Percentiles rank a stretch among this genome's conserved stretches.
These are phyloP conservation scores for Tilletia horrida DNA, from an alignment of 1,284 basidiomycete genomes.

Conservation along the genomic window DNA sequence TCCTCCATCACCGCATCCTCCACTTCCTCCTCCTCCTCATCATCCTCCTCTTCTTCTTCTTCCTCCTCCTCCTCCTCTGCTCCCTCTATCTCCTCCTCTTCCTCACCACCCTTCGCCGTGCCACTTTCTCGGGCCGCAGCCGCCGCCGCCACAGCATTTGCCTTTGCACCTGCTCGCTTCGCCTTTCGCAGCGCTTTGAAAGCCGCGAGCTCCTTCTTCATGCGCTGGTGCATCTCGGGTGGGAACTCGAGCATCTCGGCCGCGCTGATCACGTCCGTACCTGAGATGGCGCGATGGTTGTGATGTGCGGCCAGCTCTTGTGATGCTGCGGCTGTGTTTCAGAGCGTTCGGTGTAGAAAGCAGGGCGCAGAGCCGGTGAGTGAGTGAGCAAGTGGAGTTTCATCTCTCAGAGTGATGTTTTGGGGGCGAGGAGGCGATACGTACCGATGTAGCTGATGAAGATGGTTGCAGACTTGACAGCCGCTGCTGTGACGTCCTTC, in stretches of 20 bases:
- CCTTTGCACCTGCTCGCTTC: neutral
- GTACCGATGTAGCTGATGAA: constrained; percentile 17
- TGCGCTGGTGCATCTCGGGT: neutral
- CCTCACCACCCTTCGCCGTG: neutral
- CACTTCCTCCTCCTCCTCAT: neutral
- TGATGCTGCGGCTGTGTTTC: constrained; percentile 8
- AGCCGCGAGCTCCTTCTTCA: neutral
- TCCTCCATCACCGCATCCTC: neutral
- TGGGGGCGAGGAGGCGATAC: neutral
- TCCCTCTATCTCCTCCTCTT: neutral
- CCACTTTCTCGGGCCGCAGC: neutral
- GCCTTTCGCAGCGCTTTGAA: constrained; percentile 8
- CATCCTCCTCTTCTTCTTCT: constrained; percentile 9
- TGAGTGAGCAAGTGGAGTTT: no score
- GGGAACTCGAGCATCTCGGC: constrained; percentile 13
- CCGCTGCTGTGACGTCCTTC: constrained; percentile 16
- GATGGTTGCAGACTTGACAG: constrained; percentile 18
- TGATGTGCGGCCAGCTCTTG: constrained; percentile 14
- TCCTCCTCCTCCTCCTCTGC: constrained; percentile 14
- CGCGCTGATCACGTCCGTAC: constrained; percentile 10
- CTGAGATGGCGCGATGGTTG: constrained; percentile 3
- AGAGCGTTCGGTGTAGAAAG: neutral
- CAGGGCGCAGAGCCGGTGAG: neutral
- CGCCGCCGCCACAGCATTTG: neutral
- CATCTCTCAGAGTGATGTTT: no score